Evolutionary conservation across 352 stramenopile genomes (phyloP).

Genomic region (Globisporangium alternatum): DNA sequence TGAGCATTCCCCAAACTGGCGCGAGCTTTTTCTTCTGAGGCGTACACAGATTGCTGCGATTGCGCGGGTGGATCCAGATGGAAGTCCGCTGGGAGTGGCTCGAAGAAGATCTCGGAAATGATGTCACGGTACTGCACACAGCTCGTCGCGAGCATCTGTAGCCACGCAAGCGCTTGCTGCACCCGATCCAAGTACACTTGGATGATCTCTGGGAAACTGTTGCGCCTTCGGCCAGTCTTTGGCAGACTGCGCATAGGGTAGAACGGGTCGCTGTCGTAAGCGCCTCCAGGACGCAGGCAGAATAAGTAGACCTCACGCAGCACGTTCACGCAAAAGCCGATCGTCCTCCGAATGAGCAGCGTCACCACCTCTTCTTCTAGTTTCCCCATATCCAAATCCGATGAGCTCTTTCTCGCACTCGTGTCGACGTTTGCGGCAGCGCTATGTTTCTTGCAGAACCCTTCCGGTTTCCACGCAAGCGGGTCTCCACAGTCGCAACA

Average conservation of each 20-base stretch:
- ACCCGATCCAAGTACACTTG: constrained; percentile 59
- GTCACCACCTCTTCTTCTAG: constrained; percentile 43
- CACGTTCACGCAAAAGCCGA: constrained; percentile 60
- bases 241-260: constrained; percentile 33
- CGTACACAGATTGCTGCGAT: neutral
- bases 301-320: constrained; percentile 53
- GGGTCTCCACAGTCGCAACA: constrained; percentile 84
- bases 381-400: constrained; percentile 28
- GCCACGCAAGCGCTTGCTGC: constrained; percentile 56
- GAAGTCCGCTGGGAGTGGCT: constrained; percentile 51
- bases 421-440: constrained; percentile 6
- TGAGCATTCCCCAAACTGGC: constrained; percentile 12
- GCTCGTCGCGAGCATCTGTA: constrained; percentile 71
- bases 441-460: constrained; percentile 76
- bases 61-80: constrained; percentile 24
- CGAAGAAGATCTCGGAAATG: constrained; percentile 56
- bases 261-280: constrained; percentile 34
- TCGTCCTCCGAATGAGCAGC: constrained; percentile 35
- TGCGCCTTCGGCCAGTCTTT: constrained; percentile 38
- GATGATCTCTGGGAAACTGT: constrained; percentile 38
- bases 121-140: constrained; percentile 66
- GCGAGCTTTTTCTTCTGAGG: neutral
- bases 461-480: constrained; percentile 68
- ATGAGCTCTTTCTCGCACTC: constrained; percentile 1
- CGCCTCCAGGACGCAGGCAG: constrained; percentile 34